A percentile compares a stretch with the other conserved stretches of the same genome.
Conservation (phyloP, 306 rosid species). For the Benincasa hispida region DNA sequence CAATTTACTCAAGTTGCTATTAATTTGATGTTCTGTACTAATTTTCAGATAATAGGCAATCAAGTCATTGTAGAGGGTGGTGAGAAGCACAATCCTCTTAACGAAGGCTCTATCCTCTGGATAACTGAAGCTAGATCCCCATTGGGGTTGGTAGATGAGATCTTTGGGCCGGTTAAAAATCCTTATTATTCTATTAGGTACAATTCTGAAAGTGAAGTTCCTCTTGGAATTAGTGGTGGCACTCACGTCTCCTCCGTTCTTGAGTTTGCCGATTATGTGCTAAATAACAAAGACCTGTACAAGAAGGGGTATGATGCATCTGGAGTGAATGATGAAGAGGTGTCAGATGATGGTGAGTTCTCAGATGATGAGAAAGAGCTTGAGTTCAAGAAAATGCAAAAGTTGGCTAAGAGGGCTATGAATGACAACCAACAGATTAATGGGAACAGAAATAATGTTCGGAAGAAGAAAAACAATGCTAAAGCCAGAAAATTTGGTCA, state of each 20-base stretch:
- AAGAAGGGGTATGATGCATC: slow-evolving; percentile 93
- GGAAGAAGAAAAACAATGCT: slow-evolving; percentile 32
- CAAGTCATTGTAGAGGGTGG: slow-evolving; percentile 74
- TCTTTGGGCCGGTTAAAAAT: slow-evolving; percentile 83
- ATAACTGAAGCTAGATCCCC: slow-evolving; percentile 56
- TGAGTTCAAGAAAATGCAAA: slow-evolving; percentile 49
- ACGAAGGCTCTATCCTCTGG: slow-evolving; percentile 87
- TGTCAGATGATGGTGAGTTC: slow-evolving; percentile 59
- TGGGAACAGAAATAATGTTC: slow-evolving; percentile 27
- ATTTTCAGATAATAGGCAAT: slow-evolving; percentile 47
- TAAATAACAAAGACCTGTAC: slow-evolving; percentile 55
- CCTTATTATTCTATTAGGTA: slow-evolving; percentile 73
- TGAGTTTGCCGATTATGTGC: slow-evolving; percentile 69
- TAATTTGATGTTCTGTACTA: not conserved
- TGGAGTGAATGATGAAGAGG: slow-evolving; percentile 74
- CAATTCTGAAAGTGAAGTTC: slow-evolving; percentile 77
- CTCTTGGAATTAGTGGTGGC: slow-evolving; percentile 39
- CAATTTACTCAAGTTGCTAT: not conserved
- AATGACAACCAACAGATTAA: slow-evolving; percentile 30
- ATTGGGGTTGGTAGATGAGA: slow-evolving; percentile 74
- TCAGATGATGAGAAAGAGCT: slow-evolving; percentile 96
- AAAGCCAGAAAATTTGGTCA: slow-evolving; percentile 15
- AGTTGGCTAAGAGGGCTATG: slow-evolving; percentile 39
- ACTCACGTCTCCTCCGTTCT: slow-evolving; percentile 55
- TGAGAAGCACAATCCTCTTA: slow-evolving; percentile 76